Base-by-base conservation (phyloP, 176 grass and related monocot species). In the Chrysopogon serrulatus region DNA sequence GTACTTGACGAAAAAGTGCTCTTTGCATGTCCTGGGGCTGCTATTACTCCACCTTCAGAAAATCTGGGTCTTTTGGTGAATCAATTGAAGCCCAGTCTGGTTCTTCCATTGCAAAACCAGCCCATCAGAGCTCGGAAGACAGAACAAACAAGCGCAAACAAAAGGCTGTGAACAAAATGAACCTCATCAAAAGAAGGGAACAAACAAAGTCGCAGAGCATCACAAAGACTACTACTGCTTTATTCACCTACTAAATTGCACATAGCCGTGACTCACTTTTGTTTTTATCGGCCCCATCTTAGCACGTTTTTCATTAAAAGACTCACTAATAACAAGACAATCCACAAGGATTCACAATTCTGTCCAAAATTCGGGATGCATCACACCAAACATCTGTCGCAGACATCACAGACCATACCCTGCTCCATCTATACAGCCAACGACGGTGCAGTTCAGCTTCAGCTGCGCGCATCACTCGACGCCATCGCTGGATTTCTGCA, bases 401-500 rank as follows among this genome's bases (percentile, higher is more conserved):
- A 19, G 14, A 35, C 19, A 66, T n/a, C 43, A 56, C 36, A 0
- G 24, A 67, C 45, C 42, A 56, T 13, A 60, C 77, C 32, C 11
- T 60, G 21, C 61, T 13, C 8, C 53, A 57, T 57, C 53, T 57
- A 24, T 24, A 57, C 53, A 57, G 53, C 0, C 2, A 48, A 49
- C 6, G 28, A 81, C 59, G 6, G 60, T 60, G 56, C 54, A 31
- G n/a, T 44, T 23, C 67, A 31, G 42, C 19, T 17, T 5, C 14
- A 65, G 26, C 42, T 19, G 10, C 0, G 21, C 5, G 5, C 12
- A 31, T 80, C 79, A 69, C 65, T 94, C 89, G 63, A 88, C 78
- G 59, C 88, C 87, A 37, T 94, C 96, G 4, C 76, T 4, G 60
- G 90, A 87, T 89, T 77, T 95, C 87, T 98, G 93, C 44, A 84